Evolutionary conservation across 2,329 filamentous ascomycete species (phyloP).

Genomic region (Aureobasidium sp.): DNA sequence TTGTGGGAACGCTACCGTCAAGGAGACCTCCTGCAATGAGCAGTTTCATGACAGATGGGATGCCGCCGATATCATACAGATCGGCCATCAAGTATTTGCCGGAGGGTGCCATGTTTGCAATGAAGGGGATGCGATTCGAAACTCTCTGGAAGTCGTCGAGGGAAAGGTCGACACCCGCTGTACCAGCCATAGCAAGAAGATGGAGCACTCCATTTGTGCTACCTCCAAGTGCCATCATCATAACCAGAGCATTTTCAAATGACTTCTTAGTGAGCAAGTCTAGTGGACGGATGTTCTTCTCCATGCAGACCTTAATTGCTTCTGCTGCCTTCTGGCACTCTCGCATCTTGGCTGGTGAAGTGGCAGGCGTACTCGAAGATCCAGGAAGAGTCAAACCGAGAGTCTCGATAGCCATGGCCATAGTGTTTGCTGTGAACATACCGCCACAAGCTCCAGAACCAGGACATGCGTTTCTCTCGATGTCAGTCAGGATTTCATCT

Average conservation of each 20-base stretch:
- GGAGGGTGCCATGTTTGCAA: conserved; percentile 76
- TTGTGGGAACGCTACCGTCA: conserved; percentile 68
- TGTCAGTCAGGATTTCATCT: conserved; percentile 74
- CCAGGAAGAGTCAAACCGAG: conserved; percentile 78
- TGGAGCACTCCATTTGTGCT: conserved; percentile 85
- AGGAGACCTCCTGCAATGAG: conserved; percentile 68
- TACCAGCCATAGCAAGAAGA: conserved; percentile 82
- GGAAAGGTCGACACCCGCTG: conserved; percentile 67
- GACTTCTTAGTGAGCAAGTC: conserved; percentile 71
- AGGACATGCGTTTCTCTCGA: conserved; percentile 71
- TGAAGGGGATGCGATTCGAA: conserved; percentile 73
- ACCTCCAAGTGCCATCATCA: conserved; percentile 88
- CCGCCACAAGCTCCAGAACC: conserved; percentile 75
- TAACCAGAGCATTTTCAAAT: conserved; percentile 81
- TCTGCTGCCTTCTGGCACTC: conserved; percentile 77
- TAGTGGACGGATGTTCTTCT: conserved; percentile 70
- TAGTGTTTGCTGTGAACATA: conserved; percentile 93
- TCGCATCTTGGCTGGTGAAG: conserved; percentile 72
- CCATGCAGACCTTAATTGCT: conserved; percentile 71
- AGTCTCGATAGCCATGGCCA: conserved; percentile 84
- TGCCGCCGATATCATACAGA: conserved; percentile 76
- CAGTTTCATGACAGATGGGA: conserved; percentile 77
- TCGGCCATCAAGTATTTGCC: conserved; percentile 85
- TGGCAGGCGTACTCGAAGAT: conserved; percentile 74
- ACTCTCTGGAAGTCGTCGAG: conserved; percentile 78